Evolutionary conservation across 2,329 filamentous ascomycete genomes (phyloP), one percentile per base, ranked within the genome.

Genomic region (Fusarium nelsonii): DNA sequence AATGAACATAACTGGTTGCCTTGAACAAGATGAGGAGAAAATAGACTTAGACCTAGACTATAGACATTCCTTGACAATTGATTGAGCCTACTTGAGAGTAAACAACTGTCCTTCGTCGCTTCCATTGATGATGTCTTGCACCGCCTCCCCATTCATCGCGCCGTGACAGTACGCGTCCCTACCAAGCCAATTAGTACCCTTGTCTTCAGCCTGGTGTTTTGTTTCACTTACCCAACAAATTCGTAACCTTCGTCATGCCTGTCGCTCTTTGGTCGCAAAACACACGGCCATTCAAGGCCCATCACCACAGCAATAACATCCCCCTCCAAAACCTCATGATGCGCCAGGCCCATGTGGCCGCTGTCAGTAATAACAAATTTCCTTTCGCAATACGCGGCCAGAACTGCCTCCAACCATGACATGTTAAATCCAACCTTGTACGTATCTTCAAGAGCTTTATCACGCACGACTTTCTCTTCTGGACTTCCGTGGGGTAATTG

Each of bases 211-310:
- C 7, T 26, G 3, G 14, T 26, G 16, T 12, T 12, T 6, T 1
- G 26, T 15, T 28, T 4, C 43, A 65, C 69, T 70, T 36, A 70
- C 68, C 68, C 68, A 46, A 71, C 30, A 74, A 78, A 71, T 14
- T 53, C 44, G 15, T 49, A 68, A 0, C 63, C 66, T 1, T 53
- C 46, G 4, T 62, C 40, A 10, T 54, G 36, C 8, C n/a, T 41
- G 4, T 30, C 37, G 14, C 68, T 50, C 34, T 39, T 60, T 0
- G 63, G 59, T 11, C 68, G 56, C 16, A 71, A 33, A n/a, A 71
- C 43, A 10, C 53, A 62, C 14, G 69, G 69, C 46, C 56, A 52
- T 14, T 15, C 6, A 1, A 71, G 37, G 11, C 68, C 68, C 30
- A 71, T 56, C n/a, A 69, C 34, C 7, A 52, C 50, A 20, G 32